Percentiles rank a stretch among this genome's conserved stretches.
phyloP scores from a whole-genome alignment of 2,329 filamentous ascomycete species.

The Thielaviopsis musarum region DNA sequence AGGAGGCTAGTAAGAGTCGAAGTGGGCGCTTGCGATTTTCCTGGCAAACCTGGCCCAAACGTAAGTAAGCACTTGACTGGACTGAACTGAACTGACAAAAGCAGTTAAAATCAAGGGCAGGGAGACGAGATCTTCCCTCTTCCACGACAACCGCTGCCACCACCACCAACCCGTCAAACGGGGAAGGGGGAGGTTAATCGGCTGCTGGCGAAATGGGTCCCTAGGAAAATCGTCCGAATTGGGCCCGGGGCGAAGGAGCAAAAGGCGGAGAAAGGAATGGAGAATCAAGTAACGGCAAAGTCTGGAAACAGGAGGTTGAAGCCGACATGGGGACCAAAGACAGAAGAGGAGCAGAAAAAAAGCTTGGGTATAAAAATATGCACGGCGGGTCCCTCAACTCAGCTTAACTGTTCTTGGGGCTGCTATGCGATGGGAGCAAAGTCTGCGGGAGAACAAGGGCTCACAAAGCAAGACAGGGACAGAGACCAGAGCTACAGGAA shows the following conservation, averaged over 20 bases:
- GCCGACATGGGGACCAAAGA: conserved; percentile 1
- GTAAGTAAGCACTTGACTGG: not conserved
- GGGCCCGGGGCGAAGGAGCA: not conserved
- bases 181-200: not conserved
- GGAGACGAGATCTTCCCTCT: not conserved
- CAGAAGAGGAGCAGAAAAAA: not conserved
- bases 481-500: not conserved
- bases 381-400: not conserved
- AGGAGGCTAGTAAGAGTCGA: not conserved
- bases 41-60: not conserved
- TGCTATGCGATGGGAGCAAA: not conserved
- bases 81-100: not conserved
- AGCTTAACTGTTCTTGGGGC: not conserved
- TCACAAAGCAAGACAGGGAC: not conserved
- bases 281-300: not conserved
- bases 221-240: not conserved
- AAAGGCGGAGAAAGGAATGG: not conserved
- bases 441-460: not conserved
- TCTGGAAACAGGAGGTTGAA: conserved; percentile 5
- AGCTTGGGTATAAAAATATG: not conserved
- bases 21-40: not conserved
- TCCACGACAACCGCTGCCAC: not conserved
- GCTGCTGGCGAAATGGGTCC: not conserved
- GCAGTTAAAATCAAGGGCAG: not conserved
- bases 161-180: not conserved